Base-by-base conservation (phyloP, 352 stramenopile genomes). In the Phytophthora tentaculata region DNA sequence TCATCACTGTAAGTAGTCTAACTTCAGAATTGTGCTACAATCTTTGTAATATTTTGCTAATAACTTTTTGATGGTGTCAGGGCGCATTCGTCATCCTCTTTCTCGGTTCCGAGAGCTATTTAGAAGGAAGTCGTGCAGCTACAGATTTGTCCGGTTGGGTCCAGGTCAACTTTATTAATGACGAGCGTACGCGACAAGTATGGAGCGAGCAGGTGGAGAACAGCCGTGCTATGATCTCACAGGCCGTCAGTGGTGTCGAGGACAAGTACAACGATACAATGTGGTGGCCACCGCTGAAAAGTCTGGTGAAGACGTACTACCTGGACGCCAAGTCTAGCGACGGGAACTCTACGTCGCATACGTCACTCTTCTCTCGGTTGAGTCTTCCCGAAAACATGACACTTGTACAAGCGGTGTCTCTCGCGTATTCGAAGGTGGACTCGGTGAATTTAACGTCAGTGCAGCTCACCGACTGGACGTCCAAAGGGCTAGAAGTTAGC, bases 241-340 rank as follows among this genome's bases (percentile, higher is more conserved):
- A 90, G 17, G 88, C 84, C 9, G 69, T 96, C 20, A 88, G 77
- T 35, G 80, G 86, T 19, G 76, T 96, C n/a, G 88, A 96, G 64
- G 71, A 91, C 64, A 91, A 92, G 35, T 96, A 94, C 71, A 96
- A 95, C 56, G 82, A 94, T 45, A 96, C 88, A 13, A 94, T 96
- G 83, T 96, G 88, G 88, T 96, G 88, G 86, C 86, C 83, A 49
- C 86, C 88, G 16, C 64, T 96, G 24, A 95, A 95, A 66, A 80
- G 81, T 44, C 61, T 96, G 24, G 82, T 95, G 26, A 90, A 91
- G 64, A 90, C 86, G 54, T 95, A 94, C 68, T 96, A 93, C 49
- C 28, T 95, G 28, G 86, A 93, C 56, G 69, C 76, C 20, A 92
- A 92, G 55, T 71, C 69, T 14, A 77, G 71, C 37, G 81, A 89